Evolutionary conservation across 2,329 filamentous ascomycete species (phyloP), one percentile per base, ranked within the genome.

Genomic region (Tolypocladium guangdongense): DNA sequence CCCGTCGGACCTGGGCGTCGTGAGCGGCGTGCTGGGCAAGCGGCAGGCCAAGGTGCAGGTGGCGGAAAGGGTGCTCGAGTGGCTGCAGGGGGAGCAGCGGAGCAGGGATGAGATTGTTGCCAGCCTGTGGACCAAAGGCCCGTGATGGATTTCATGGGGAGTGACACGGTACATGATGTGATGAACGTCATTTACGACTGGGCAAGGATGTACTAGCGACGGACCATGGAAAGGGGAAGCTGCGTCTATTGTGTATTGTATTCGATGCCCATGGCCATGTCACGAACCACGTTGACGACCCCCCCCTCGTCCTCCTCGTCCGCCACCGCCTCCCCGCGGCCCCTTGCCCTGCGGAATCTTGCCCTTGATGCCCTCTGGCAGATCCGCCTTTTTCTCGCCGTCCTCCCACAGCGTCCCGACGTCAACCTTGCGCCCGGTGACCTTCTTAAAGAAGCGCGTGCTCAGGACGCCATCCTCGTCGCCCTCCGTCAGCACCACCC

Each of bases 321-420:
- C 52, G 33, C 64, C 59, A 48, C 72, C 67, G 55, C 71, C 65
- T 57, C 74, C 61, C 56, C 74, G 59, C 59, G 73, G 57, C 55
- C 72, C 68, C 75, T 81, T 77, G 64, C 78, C 71, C 64, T 67
- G 62, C 22, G 78, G 79, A 38, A 71, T 62, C 52, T 69, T 69
- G 32, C 72, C 71, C 58, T 76, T 76, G 27, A 87, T 73, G 0
- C 71, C 74, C 48, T 76, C 73, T 51, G 87, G 89, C 61, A 92
- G 71, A 63, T 90, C 83, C 11, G 76, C 79, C 49, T 83, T 70
- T 63, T 84, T 77, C 62, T 81, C 72, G 0, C 90, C 90, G 60
- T 86, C 78, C 65, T 80, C 80, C 78, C 90, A 85, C 61, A 96
- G 71, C 47, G 87, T 73, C 0, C 81, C 83, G 1, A 85, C 76